These are phyloP conservation scores for Posidonia oceanica DNA, from an alignment of 116 monocot species.

Conservation along the genomic window DNA sequence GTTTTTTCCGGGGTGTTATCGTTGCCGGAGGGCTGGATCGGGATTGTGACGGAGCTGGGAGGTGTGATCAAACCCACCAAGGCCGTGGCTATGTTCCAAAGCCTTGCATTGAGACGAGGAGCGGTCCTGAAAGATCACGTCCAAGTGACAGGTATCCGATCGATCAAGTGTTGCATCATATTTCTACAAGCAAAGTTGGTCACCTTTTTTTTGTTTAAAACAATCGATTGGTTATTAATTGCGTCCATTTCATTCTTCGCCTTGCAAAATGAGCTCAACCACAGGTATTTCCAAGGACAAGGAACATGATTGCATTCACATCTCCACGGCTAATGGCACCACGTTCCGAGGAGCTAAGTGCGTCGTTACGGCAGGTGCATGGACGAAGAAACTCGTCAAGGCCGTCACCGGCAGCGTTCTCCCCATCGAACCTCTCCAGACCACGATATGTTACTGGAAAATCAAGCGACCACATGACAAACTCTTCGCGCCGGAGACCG, in stretches of 20 bases:
- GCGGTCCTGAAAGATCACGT: constrained; percentile 48
- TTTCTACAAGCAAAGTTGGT: neutral
- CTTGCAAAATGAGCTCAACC: no score
- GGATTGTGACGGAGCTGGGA: constrained; percentile 26
- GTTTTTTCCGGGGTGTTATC: constrained; percentile 35
- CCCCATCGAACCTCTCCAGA: constrained; percentile 62
- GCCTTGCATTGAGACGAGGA: constrained; percentile 36
- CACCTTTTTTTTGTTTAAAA: no score
- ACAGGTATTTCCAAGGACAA: constrained; percentile 4
- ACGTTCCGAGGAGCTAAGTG: constrained; percentile 32
- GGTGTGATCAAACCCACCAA: constrained; percentile 86
- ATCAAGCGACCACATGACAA: constrained; percentile 23
- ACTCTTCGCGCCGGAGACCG: constrained; percentile 21
- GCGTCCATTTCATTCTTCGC: no score
- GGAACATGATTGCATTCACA: constrained; percentile 1
- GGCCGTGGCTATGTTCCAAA: constrained; percentile 86
- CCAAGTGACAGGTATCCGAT: constrained; percentile 13
- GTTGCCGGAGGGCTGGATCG: constrained; percentile 55
- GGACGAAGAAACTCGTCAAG: constrained; percentile 48
- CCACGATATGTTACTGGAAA: constrained; percentile 67
- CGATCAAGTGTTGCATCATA: neutral
- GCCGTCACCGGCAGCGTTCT: constrained; percentile 12
- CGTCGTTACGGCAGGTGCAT: constrained; percentile 62
- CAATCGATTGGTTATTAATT: no score
- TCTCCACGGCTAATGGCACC: constrained; percentile 24